Conservation (phyloP, 352 stramenopile genomes). For the Bremia lactucae region DNA sequence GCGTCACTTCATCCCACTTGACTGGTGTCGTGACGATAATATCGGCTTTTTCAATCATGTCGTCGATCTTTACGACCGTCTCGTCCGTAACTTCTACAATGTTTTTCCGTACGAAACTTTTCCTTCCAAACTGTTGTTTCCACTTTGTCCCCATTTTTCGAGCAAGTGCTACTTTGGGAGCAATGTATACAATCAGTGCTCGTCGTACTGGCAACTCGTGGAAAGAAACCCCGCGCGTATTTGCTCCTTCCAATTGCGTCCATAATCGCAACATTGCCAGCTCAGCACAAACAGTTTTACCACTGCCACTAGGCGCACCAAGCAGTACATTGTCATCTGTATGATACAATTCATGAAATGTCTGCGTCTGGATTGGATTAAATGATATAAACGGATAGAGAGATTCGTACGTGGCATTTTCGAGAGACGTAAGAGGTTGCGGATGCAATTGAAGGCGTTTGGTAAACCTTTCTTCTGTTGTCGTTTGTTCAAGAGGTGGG, state of each 20-base stretch:
- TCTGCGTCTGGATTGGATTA: slow-evolving; percentile 95
- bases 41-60: slow-evolving; percentile 85
- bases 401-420: slow-evolving; percentile 86
- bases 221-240: neutral
- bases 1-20: slow-evolving; percentile 96
- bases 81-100: slow-evolving; percentile 97
- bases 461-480: slow-evolving; percentile 69
- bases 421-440: slow-evolving; percentile 88
- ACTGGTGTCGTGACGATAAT: slow-evolving; percentile 97
- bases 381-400: slow-evolving; percentile 88
- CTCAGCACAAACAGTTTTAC: slow-evolving; percentile 96
- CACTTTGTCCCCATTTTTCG: slow-evolving; percentile 95
- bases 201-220: neutral
- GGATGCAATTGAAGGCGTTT: slow-evolving; percentile 91
- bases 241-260: slow-evolving; percentile 28
- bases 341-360: slow-evolving; percentile 97
- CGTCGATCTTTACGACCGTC: slow-evolving; percentile 88
- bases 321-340: slow-evolving; percentile 93
- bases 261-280: slow-evolving; percentile 94
- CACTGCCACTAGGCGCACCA: slow-evolving; percentile 92
- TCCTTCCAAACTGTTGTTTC: slow-evolving; percentile 86
- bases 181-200: slow-evolving; percentile 94
- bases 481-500: slow-evolving; percentile 28
- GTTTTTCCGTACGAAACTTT: slow-evolving; percentile 71
- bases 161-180: slow-evolving; percentile 94